A percentile compares a stretch with the other conserved stretches of the same genome.
These are phyloP conservation scores for Schizosaccharomyces lindneri DNA, from an alignment of 805 yeast species.

Conservation along the genomic window DNA sequence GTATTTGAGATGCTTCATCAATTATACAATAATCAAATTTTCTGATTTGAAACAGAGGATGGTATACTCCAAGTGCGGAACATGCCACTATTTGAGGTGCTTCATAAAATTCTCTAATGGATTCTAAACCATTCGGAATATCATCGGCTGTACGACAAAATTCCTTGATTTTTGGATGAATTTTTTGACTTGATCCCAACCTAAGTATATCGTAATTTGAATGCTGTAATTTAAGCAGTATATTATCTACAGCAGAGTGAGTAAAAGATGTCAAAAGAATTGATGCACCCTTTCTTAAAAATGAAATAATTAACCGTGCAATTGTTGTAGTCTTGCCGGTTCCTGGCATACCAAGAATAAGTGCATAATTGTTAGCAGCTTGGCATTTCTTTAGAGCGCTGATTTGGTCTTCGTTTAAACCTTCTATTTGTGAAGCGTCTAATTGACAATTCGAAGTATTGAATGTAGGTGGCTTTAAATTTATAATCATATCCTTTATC, in stretches of 20 bases:
- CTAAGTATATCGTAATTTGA: slow-evolving; percentile 31
- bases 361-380: slow-evolving; percentile 44
- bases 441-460: background rate
- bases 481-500: slow-evolving; percentile 28
- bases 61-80: slow-evolving; percentile 24
- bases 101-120: slow-evolving; percentile 11
- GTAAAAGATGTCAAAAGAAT: slow-evolving; percentile 70
- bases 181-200: slow-evolving; percentile 31
- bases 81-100: slow-evolving; percentile 12
- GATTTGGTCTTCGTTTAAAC: slow-evolving; percentile 47
- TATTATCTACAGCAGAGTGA: slow-evolving; percentile 89
- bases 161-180: slow-evolving; percentile 31
- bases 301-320: slow-evolving; percentile 38
- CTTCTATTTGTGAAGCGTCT: background rate
- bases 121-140: slow-evolving; percentile 15
- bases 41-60: slow-evolving; percentile 28
- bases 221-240: slow-evolving; percentile 41
- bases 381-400: slow-evolving; percentile 43
- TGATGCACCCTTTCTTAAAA: slow-evolving; percentile 36
- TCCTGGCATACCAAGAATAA: slow-evolving; percentile 93
- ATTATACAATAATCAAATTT: slow-evolving; percentile 78
- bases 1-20: slow-evolving; percentile 91
- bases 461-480: slow-evolving; percentile 24
- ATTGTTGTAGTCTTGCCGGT: slow-evolving; percentile 89
- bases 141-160: slow-evolving; percentile 12